Conservation (phyloP, 2,329 filamentous ascomycete genomes). For the Hypoxylon rubiginosum region DNA sequence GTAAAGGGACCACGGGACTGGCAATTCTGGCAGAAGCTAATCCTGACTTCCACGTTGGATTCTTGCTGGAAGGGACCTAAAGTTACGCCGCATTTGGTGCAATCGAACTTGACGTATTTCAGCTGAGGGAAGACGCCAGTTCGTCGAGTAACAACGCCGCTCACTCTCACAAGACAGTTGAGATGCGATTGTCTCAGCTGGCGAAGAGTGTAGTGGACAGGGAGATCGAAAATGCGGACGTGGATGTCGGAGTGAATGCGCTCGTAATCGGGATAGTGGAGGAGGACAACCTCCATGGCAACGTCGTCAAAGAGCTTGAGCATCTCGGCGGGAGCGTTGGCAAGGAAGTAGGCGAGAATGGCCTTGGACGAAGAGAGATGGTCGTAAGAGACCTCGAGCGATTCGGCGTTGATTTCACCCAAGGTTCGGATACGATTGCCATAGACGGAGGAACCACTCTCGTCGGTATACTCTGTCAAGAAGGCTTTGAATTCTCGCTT, state of each 20-base stretch:
- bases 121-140: slow-evolving; percentile 97
- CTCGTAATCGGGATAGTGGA: slow-evolving; percentile 98
- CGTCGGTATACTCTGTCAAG: slow-evolving; percentile 94
- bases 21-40: slow-evolving; percentile 96
- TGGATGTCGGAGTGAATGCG: slow-evolving; percentile 98
- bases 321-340: slow-evolving; percentile 95
- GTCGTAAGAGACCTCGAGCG: slow-evolving; percentile 94
- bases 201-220: slow-evolving; percentile 93
- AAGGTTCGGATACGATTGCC: slow-evolving; percentile 93
- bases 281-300: slow-evolving; percentile 93
- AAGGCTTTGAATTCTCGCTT: slow-evolving; percentile 98
- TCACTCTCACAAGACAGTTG: slow-evolving; percentile 94
- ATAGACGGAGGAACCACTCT: slow-evolving; percentile 91
- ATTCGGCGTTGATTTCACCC: slow-evolving; percentile 97
- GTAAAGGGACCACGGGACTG: slow-evolving; percentile 96
- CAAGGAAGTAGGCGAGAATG: slow-evolving; percentile 93
- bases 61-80: slow-evolving; percentile 98
- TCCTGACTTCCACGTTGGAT: slow-evolving; percentile 94
- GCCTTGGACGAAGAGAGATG: slow-evolving; percentile 92
- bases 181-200: slow-evolving; percentile 95
- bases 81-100: slow-evolving; percentile 90
- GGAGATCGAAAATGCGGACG: slow-evolving; percentile 94
- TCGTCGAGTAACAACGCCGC: slow-evolving; percentile 92
- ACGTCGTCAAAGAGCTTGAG: slow-evolving; percentile 97
- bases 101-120: slow-evolving; percentile 99